A percentile compares a stretch with the other conserved stretches of the same genome.
Evolutionary conservation across 345 rosid species (phyloP).

Genomic region (Jatropha curcas): DNA sequence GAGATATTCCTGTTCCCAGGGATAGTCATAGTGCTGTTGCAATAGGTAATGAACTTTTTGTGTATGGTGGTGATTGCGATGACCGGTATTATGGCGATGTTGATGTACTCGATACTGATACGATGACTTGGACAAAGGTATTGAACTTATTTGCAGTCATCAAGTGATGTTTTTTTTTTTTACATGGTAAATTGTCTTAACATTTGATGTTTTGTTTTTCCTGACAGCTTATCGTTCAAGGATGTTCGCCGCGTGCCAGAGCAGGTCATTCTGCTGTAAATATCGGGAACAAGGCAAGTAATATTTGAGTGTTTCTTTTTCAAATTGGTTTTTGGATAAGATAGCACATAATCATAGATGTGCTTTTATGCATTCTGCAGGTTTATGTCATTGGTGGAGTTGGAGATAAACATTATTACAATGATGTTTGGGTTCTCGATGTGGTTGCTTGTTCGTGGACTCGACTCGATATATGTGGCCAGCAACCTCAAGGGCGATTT

Average conservation of each 20-base stretch:
- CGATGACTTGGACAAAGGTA: constrained; percentile 68
- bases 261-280: constrained; percentile 73
- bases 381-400: constrained; percentile 69
- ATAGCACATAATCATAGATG: neutral
- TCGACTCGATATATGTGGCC: constrained; percentile 50
- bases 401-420: constrained; percentile 67
- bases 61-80: constrained; percentile 76
- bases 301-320: neutral
- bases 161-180: neutral
- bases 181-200: neutral
- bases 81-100: constrained; percentile 65
- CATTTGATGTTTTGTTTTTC: constrained; percentile 10
- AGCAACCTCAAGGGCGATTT: constrained; percentile 74
- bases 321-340: neutral
- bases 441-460: constrained; percentile 45
- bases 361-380: constrained; percentile 32
- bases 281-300: constrained; percentile 55
- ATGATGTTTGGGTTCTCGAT: constrained; percentile 69
- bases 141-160: constrained; percentile 12
- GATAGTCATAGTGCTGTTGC: constrained; percentile 69
- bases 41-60: constrained; percentile 48
- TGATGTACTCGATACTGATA: constrained; percentile 49
- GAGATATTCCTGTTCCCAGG: constrained; percentile 65
- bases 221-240: constrained; percentile 52
- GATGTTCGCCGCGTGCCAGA: constrained; percentile 58